Percentiles rank a stretch among this genome's conserved stretches.
Conservation (phyloP, 306 rosid species). For the Spatholobus suberectus region DNA sequence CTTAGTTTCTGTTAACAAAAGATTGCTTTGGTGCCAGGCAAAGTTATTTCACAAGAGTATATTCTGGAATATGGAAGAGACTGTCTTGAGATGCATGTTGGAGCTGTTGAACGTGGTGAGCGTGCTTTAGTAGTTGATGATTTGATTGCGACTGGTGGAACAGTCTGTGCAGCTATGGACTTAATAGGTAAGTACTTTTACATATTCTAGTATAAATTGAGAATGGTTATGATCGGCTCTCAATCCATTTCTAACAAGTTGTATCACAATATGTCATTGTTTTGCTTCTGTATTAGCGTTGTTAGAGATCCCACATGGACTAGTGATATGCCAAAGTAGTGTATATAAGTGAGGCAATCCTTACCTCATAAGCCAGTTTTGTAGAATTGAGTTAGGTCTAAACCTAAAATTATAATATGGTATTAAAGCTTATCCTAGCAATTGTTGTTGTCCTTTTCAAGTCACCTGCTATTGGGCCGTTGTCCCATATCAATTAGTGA, state of each 20-base stretch:
- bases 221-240: neutral
- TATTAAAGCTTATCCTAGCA: too few species aligned
- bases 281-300: neutral
- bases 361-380: too few species aligned
- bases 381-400: too few species aligned
- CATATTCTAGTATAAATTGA: neutral
- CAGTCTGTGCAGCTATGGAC: constrained; percentile 92
- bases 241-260: neutral
- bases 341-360: too few species aligned
- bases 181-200: constrained; percentile 63
- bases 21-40: constrained; percentile 55
- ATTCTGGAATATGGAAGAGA: constrained; percentile 89
- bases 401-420: too few species aligned
- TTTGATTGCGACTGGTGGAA: constrained; percentile 96
- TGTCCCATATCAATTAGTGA: too few species aligned
- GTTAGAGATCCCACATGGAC: too few species aligned
- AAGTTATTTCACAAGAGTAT: constrained; percentile 87
- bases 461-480: too few species aligned
- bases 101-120: constrained; percentile 81
- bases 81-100: constrained; percentile 95
- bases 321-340: too few species aligned
- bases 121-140: constrained; percentile 88
- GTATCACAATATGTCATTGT: neutral
- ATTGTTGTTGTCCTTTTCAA: too few species aligned
- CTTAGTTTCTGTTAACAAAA: neutral